A percentile compares a stretch with the other conserved stretches of the same genome.
These are phyloP conservation scores for Casaregolazyma suthepensis DNA, from an alignment of 1,139 yeast genomes.

Conservation along the genomic window DNA sequence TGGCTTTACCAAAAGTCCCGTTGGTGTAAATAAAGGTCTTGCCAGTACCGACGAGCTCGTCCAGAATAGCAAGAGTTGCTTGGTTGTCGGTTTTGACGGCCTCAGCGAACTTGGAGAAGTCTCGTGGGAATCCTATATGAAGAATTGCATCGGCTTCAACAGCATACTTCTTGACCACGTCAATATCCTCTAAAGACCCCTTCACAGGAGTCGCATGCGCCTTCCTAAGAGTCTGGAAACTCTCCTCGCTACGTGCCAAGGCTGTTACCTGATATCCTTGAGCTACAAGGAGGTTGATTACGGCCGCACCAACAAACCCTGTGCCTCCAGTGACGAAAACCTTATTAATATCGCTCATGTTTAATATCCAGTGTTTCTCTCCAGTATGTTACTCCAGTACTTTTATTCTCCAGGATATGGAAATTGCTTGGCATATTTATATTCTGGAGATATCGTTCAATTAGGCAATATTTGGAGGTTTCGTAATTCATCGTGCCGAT, in stretches of 20 bases:
- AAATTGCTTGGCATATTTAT: background rate
- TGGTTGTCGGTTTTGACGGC: slow-evolving; percentile 20
- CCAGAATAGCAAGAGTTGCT: slow-evolving; percentile 25
- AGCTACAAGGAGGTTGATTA: slow-evolving; percentile 30
- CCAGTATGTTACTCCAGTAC: background rate
- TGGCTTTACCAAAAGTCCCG: slow-evolving; percentile 3
- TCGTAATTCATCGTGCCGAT: background rate
- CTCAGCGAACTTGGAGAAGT: slow-evolving; percentile 18
- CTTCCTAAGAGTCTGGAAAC: slow-evolving; percentile 27
- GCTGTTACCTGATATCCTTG: slow-evolving; percentile 48
- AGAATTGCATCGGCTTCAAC: slow-evolving; percentile 31
- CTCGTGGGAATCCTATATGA: slow-evolving; percentile 34
- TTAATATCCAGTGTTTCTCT: background rate
- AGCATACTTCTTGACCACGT: slow-evolving; percentile 27
- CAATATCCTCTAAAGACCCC: slow-evolving; percentile 29
- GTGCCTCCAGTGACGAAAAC: slow-evolving; percentile 55
- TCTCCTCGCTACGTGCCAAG: slow-evolving; percentile 46
- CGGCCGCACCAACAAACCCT: slow-evolving; percentile 54
- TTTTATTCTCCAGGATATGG: background rate
- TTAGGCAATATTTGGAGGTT: background rate
- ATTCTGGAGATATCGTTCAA: background rate
- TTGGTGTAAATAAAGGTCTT: slow-evolving; percentile 14
- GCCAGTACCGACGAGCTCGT: slow-evolving; percentile 25
- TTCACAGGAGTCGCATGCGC: slow-evolving; percentile 1
- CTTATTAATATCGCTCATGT: background rate